These are phyloP conservation scores for Tylopilus orsonianus DNA, from an alignment of 1,284 basidiomycete genomes.

Conservation along the genomic window DNA sequence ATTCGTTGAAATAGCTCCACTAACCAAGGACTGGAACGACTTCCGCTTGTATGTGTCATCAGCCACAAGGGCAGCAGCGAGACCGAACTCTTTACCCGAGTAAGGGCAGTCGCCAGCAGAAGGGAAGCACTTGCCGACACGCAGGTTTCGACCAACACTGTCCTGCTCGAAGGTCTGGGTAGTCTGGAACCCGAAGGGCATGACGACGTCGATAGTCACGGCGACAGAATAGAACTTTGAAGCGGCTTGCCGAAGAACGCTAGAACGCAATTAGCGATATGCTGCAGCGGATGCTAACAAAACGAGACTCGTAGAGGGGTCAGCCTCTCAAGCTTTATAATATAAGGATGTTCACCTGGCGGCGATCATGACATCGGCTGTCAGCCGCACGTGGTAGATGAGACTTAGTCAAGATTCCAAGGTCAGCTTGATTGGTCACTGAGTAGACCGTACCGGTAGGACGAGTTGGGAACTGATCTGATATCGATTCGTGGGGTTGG, in stretches of 20 bases:
- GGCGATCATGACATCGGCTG: constrained; percentile 5
- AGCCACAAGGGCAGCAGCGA: neutral
- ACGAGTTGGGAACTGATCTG: constrained; percentile 9
- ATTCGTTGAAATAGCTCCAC: neutral
- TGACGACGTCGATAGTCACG: constrained; percentile 20
- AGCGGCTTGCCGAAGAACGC: constrained; percentile 4
- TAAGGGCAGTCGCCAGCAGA: neutral
- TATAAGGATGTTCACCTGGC: constrained; percentile 12
- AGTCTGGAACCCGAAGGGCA: constrained; percentile 17
- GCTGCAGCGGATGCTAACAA: constrained; percentile 1
- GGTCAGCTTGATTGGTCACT: neutral
- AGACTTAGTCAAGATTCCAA: constrained; percentile 6
- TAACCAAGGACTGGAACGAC: constrained; percentile 10
- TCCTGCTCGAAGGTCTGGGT: constrained; percentile 5
- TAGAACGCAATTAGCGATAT: constrained; percentile 3
- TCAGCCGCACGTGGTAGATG: constrained; percentile 15
- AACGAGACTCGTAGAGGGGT: neutral
- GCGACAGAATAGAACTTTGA: constrained; percentile 2
- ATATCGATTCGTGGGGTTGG: neutral
- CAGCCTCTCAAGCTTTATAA: constrained; percentile 16
- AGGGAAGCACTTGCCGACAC: neutral
- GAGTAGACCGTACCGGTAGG: neutral
- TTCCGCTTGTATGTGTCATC: neutral
- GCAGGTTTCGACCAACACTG: neutral
- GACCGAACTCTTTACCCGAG: constrained; percentile 9